Evolutionary conservation across 164 flowering plant genomes (phyloP).

Genomic region (Sextonia rubra): DNA sequence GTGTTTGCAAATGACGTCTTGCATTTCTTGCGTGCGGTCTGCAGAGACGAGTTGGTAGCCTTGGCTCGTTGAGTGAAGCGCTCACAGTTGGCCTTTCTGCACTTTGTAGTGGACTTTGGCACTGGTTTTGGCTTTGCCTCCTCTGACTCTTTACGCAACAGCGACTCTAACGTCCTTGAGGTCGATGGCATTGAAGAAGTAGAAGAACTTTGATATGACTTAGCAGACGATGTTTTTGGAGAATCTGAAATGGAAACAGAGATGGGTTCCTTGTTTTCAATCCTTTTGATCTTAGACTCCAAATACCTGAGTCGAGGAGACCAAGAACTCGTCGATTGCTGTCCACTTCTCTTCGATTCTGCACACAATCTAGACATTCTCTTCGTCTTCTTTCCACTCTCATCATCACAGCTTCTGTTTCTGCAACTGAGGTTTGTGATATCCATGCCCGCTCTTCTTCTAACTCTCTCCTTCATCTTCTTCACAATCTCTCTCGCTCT

Average conservation of each 20-base stretch:
- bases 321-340: slow-evolving; percentile 16
- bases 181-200: not conserved
- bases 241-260: not conserved
- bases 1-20: slow-evolving; percentile 25
- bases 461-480: slow-evolving; percentile 65
- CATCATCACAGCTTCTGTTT: slow-evolving; percentile 14
- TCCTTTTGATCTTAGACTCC: slow-evolving; percentile 29
- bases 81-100: slow-evolving; percentile 31
- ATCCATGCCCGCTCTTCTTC: slow-evolving; percentile 54
- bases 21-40: slow-evolving; percentile 32
- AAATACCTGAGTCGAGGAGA: slow-evolving; percentile 37
- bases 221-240: not conserved
- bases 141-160: not conserved
- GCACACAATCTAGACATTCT: slow-evolving; percentile 7
- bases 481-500: slow-evolving; percentile 67
- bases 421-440: slow-evolving; percentile 47
- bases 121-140: not conserved
- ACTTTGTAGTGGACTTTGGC: slow-evolving; percentile 12
- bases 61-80: slow-evolving; percentile 21
- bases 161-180: not conserved
- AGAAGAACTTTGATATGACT: not conserved
- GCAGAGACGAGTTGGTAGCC: slow-evolving; percentile 19
- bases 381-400: slow-evolving; percentile 13
- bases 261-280: slow-evolving; percentile 11
- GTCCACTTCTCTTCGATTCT: slow-evolving; percentile 17